Evolutionary conservation across 2,329 filamentous ascomycete species (phyloP), one percentile per base, ranked within the genome.

Genomic region (Penicillium fuscoglaucum): DNA sequence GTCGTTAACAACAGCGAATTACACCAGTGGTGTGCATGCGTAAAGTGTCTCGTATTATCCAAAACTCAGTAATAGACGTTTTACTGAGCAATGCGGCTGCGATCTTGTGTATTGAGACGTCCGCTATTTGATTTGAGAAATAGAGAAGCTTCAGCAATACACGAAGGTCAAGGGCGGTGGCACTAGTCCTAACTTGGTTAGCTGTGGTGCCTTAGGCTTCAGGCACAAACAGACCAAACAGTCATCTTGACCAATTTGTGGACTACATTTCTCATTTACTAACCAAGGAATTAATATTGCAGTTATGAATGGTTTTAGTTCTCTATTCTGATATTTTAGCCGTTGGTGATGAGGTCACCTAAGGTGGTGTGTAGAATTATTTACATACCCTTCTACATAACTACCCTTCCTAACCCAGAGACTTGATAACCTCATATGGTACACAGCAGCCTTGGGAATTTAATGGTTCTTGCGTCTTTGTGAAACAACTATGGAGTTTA

Each of bases 101-200:
- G 43, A 45, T 46, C 47, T 52, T 37, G 39, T 51, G 43, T 40
- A 41, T 44, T 40, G n/a, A 35, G 19, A 43, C 28, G 43, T 48
- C 41, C 46, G 13, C 15, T 51, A 35, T 15, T 21, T 41, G 26
- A 37, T 28, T 43, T 43, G 19, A 24, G 45, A 47, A 49, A 52
- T 35, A 19, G 45, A 43, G 47, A 46, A 58, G 52, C 55, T 57
- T 57, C 31, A 57, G 54, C 37, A 49, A 58, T 54, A 54, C 31
- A 49, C 28, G 55, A 48, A 13, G 13, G 45, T 47, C 28, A 28
- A 55, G 29, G 48, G 55, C 17, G 33, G 52, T 40, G 51, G n/a
- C 37, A 19, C 45, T 55, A 55, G 45, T 4, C 52, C 33, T 6
- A 35, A 55, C 5, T 9, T n/a, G 56, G 43, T 8, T 57, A 54